Conservation (phyloP, 129 eudicot species). For the Artemisia annua region DNA sequence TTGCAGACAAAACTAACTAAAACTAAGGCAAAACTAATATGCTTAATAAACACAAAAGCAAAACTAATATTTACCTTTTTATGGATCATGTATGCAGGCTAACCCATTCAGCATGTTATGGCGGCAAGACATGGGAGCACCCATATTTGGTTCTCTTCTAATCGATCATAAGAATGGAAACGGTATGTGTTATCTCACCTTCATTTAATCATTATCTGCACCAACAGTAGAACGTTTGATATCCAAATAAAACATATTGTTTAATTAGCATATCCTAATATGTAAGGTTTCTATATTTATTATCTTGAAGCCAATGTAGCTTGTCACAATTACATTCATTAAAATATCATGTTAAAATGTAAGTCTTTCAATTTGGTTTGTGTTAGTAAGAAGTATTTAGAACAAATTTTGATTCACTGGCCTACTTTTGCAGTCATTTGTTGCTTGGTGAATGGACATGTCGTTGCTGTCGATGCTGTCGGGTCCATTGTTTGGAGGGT, state of each 20-base stretch:
- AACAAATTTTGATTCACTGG: neutral
- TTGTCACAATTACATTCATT: neutral
- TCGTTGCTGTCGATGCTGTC: slow-evolving; percentile 49
- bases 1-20: too few species aligned
- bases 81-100: slow-evolving; percentile 36
- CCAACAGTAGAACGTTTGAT: neutral
- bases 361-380: neutral
- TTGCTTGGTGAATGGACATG: slow-evolving; percentile 76
- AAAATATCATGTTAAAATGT: neutral
- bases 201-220: neutral
- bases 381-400: neutral
- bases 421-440: slow-evolving; percentile 64
- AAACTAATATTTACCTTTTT: slow-evolving; percentile 16
- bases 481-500: slow-evolving; percentile 89
- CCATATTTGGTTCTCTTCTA: slow-evolving; percentile 84
- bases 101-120: slow-evolving; percentile 53
- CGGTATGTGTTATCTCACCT: slow-evolving; percentile 31
- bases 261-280: neutral
- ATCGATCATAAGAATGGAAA: slow-evolving; percentile 51
- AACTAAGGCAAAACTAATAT: too few species aligned
- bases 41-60: too few species aligned
- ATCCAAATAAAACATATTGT: neutral
- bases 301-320: neutral
- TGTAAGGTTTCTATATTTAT: neutral
- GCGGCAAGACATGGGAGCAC: slow-evolving; percentile 82